Evolutionary conservation across 768 basidiomycete species (phyloP).

Genomic region (Fistulinella prunicolor): DNA sequence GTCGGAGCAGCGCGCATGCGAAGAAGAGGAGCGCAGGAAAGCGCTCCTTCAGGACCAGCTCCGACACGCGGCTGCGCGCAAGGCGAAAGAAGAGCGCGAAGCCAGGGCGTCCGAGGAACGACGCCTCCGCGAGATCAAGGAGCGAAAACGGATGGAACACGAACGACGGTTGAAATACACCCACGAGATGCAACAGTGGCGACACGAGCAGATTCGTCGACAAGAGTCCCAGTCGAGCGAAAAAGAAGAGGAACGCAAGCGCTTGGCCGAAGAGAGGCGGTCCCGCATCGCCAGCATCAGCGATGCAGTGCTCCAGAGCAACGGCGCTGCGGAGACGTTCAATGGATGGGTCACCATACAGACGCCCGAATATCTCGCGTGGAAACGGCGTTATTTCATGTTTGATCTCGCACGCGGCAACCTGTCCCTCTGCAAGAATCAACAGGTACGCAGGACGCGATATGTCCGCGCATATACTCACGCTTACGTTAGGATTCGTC

Average conservation of each 20-base stretch:
- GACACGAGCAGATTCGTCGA: slow-evolving; percentile 44
- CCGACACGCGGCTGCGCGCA: slow-evolving; percentile 34
- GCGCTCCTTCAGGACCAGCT: slow-evolving; percentile 45
- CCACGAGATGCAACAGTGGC: slow-evolving; percentile 50
- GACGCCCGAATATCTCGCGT: slow-evolving; percentile 48
- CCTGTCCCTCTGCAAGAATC: slow-evolving; percentile 49
- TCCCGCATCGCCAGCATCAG: slow-evolving; percentile 47
- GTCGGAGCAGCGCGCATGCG: slow-evolving; percentile 30
- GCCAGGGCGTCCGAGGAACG: slow-evolving; percentile 46
- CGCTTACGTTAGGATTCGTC: slow-evolving; percentile 26
- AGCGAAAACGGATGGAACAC: slow-evolving; percentile 45
- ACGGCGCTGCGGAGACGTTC: slow-evolving; percentile 37
- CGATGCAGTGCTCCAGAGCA: slow-evolving; percentile 42
- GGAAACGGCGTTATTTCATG: slow-evolving; percentile 66
- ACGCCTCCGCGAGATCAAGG: slow-evolving; percentile 42
- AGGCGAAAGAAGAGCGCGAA: slow-evolving; percentile 37
- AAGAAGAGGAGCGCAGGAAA: slow-evolving; percentile 41
- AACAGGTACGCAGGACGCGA: slow-evolving; percentile 38
- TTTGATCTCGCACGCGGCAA: slow-evolving; percentile 42
- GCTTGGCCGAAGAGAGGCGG: slow-evolving; percentile 36
- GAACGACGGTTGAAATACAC: slow-evolving; percentile 51
- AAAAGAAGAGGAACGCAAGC: slow-evolving; percentile 41
- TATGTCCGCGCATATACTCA: slow-evolving; percentile 4
- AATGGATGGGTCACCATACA: slow-evolving; percentile 65
- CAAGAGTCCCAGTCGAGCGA: slow-evolving; percentile 44